Conservation (phyloP, 2,329 filamentous ascomycete species). For the Exophiala bonariae region DNA sequence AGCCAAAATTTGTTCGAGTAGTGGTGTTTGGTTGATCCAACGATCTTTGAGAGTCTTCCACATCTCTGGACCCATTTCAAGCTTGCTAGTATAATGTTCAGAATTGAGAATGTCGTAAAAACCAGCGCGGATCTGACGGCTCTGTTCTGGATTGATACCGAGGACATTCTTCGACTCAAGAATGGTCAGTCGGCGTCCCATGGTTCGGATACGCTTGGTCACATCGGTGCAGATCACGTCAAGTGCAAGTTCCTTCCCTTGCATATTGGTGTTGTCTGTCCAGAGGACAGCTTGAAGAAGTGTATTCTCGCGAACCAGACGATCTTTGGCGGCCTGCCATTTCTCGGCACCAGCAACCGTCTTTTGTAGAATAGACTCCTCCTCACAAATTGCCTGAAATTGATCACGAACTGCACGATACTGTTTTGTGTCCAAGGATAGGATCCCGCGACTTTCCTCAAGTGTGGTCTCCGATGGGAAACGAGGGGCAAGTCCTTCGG, state of each 20-base stretch:
- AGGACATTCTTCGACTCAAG: slow-evolving; percentile 72
- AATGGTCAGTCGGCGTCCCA: slow-evolving; percentile 68
- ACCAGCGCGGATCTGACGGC: slow-evolving; percentile 63
- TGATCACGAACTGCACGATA: slow-evolving; percentile 66
- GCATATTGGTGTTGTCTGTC: slow-evolving; percentile 57
- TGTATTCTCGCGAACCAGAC: slow-evolving; percentile 63
- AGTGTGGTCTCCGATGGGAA: slow-evolving; percentile 83
- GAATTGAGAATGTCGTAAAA: slow-evolving; percentile 67
- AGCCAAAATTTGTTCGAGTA: slow-evolving; percentile 57
- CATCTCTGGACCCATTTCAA: slow-evolving; percentile 69
- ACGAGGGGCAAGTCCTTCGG: slow-evolving; percentile 63
- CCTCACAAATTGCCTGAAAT: slow-evolving; percentile 70
- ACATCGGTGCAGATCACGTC: slow-evolving; percentile 81
- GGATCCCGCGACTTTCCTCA: slow-evolving; percentile 71
- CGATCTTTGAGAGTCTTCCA: slow-evolving; percentile 69
- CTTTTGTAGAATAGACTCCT: slow-evolving; percentile 70
- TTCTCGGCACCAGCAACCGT: slow-evolving; percentile 69
- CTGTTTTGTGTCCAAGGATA: slow-evolving; percentile 62
- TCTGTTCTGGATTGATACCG: slow-evolving; percentile 67
- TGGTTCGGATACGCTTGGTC: slow-evolving; percentile 72
- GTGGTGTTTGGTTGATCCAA: slow-evolving; percentile 63
- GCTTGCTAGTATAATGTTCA: slow-evolving; percentile 69
- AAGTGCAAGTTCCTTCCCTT: slow-evolving; percentile 67
- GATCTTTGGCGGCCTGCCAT: slow-evolving; percentile 71
- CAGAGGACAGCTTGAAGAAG: slow-evolving; percentile 66